Evolutionary conservation across 257 asterid species (phyloP).

Genomic region (Rehmannia glutinosa): DNA sequence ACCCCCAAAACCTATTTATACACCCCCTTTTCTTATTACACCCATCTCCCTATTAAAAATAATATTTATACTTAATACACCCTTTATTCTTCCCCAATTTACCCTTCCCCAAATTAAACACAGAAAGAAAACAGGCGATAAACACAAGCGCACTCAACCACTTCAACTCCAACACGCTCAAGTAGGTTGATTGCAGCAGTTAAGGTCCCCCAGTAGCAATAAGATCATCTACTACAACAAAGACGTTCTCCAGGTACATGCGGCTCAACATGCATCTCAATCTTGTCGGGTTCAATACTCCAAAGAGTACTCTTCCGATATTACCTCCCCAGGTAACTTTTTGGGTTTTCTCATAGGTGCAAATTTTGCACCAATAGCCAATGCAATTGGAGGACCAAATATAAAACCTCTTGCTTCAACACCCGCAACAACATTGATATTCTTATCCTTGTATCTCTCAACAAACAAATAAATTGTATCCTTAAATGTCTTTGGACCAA

Average conservation of each 20-base stretch:
- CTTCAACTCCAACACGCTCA: constrained; percentile 75
- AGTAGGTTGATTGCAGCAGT: constrained; percentile 83
- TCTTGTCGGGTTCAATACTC: constrained; percentile 86
- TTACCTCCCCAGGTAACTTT: constrained; percentile 88
- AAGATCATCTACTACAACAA: constrained; percentile 86
- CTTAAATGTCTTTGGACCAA: constrained; percentile 81
- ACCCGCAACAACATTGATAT: constrained; percentile 82
- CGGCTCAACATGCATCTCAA: constrained; percentile 99
- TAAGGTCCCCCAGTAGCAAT: constrained; percentile 98
- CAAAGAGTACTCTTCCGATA: constrained; percentile 92
- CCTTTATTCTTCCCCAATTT: no score
- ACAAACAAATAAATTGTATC: constrained; percentile 89
- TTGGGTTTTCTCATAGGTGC: constrained; percentile 94
- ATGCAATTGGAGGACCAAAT: constrained; percentile 95
- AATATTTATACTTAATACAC: no score
- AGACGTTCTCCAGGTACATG: constrained; percentile 87
- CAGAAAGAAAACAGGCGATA: no score
- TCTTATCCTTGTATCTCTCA: constrained; percentile 68
- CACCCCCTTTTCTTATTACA: no score
- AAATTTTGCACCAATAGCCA: constrained; percentile 93
- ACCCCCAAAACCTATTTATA: no score
- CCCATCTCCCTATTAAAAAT: no score
- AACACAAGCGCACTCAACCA: constrained; percentile 87
- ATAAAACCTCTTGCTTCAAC: constrained; percentile 94
- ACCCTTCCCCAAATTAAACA: no score